Base-by-base conservation (phyloP, 208 protist genomes). In the Eutreptiella sp. region DNA sequence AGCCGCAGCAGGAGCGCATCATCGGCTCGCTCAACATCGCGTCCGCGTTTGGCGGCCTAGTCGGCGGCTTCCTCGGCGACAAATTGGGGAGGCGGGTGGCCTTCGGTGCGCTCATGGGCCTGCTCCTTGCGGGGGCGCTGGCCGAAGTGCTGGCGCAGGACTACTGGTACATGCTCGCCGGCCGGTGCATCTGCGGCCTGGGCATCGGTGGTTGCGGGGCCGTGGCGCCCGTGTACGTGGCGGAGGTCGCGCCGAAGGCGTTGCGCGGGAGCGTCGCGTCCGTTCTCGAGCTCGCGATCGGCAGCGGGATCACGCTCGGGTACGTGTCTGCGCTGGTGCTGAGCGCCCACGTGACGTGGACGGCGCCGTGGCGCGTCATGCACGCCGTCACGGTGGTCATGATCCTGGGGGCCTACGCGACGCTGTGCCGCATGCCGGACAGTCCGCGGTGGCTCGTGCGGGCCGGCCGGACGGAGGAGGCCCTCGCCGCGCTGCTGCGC, bases 11-110 rank as follows among this genome's bases (percentile, higher is more conserved):
- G 50, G 50, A 36, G n/a, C 33, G 33, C 36, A 33, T 57, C 28
- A 33, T 57, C 26, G 50, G 50, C 36, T 54, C 36, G 31, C 28
- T 57, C 21, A 57, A 57, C 50, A 41, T 57, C 36, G n/a, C 39
- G 11, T 24, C 50, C n/a, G 50, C 50, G 11, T 31, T 57, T 11
- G 50, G 50, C 31, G 31, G 31, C 36, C 23, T 57, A n/a, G n/a
- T 32, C 14, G 50, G 11, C 24, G 50, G 50, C 14, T 7, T 21
- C 50, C 33, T 32, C 36, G 50, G 31, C 36, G 50, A 32, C 7
- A 11, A 11, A 16, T 11, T 57, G 11, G 50, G 50, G n/a, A 7
- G 50, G 11, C 7, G 23, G 26, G 39, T 53, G 36, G 39, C 50
- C 16, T 33, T 57, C 29, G 50, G 31, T n/a, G 11, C 23, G 36